These are phyloP conservation scores for Achaetomiella virescens DNA, from an alignment of 495 filamentous ascomycete genomes.

Conservation along the genomic window DNA sequence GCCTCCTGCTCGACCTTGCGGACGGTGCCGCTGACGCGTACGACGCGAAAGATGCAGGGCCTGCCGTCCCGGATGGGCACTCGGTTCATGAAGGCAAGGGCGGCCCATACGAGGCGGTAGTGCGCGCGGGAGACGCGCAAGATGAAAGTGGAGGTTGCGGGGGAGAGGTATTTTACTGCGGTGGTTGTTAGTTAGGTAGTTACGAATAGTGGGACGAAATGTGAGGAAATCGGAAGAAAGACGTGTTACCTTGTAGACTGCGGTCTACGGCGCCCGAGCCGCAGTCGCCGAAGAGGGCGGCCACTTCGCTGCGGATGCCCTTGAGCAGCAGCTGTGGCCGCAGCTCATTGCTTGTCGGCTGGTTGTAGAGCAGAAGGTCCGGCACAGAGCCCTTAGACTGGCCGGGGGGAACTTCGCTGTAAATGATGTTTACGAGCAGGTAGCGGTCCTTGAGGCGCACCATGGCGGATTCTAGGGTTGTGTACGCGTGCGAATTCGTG, in stretches of 20 bases:
- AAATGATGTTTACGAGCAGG: slow-evolving; percentile 84
- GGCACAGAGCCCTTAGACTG: slow-evolving; percentile 37
- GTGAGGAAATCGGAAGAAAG: slow-evolving; percentile 6
- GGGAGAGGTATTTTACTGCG: slow-evolving; percentile 86
- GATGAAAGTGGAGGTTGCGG: slow-evolving; percentile 89
- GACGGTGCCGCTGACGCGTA: slow-evolving; percentile 90
- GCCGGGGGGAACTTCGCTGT: slow-evolving; percentile 53
- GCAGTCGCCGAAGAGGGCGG: slow-evolving; percentile 82
- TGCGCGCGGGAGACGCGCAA: slow-evolving; percentile 70
- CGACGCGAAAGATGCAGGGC: slow-evolving; percentile 75
- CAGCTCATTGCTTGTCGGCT: slow-evolving; percentile 64
- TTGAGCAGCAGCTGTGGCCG: slow-evolving; percentile 56
- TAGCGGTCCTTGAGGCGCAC: slow-evolving; percentile 95
- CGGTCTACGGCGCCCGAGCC: slow-evolving; percentile 63
- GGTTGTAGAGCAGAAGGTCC: slow-evolving; percentile 62
- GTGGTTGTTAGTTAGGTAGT: not conserved
- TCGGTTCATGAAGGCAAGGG: slow-evolving; percentile 72
- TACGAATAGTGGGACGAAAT: not conserved
- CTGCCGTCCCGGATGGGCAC: slow-evolving; percentile 53
- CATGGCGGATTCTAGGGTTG: slow-evolving; percentile 50
- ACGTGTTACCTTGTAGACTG: slow-evolving; percentile 62
- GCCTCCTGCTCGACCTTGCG: slow-evolving; percentile 86
- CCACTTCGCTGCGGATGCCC: slow-evolving; percentile 61
- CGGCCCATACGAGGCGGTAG: slow-evolving; percentile 83
- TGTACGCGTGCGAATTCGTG: not conserved